A percentile compares a stretch with the other conserved stretches of the same genome.
phyloP scores from a whole-genome alignment of 1,139 yeast species.

The Lodderomyces metapsilosis region DNA sequence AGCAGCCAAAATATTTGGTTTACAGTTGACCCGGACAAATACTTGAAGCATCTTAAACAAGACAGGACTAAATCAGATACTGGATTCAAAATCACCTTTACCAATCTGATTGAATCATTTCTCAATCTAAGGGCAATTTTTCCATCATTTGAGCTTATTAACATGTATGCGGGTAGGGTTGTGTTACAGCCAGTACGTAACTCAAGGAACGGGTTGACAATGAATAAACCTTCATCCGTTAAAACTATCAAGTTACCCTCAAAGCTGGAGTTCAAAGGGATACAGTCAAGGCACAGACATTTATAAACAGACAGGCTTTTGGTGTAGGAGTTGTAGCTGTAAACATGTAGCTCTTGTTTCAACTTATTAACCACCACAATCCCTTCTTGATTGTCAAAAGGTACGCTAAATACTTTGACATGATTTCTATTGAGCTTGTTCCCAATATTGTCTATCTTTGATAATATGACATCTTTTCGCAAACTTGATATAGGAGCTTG shows the following conservation, averaged over 20 bases:
- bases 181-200: constrained; percentile 41
- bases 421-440: constrained; percentile 15
- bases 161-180: constrained; percentile 19
- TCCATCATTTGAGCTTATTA: constrained; percentile 27
- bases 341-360: constrained; percentile 44
- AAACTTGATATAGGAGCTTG: constrained; percentile 30
- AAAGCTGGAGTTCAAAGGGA: constrained; percentile 33
- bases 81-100: constrained; percentile 49
- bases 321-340: constrained; percentile 37
- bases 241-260: constrained; percentile 45
- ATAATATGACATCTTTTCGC: constrained; percentile 66
- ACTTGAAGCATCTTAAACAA: constrained; percentile 50
- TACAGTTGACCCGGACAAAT: constrained; percentile 57
- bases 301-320: constrained; percentile 33
- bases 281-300: constrained; percentile 42
- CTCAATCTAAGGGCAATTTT: constrained; percentile 25
- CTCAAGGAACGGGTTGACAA: constrained; percentile 68
- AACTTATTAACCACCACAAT: constrained; percentile 43
- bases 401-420: constrained; percentile 43
- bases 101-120: constrained; percentile 25
- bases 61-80: constrained; percentile 37
- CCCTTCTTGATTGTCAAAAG: constrained; percentile 58
- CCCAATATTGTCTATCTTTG: constrained; percentile 45
- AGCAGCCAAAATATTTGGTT: constrained; percentile 58
- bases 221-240: constrained; percentile 31